These are phyloP conservation scores for Margaritispora aquatica DNA, from an alignment of 495 filamentous ascomycete genomes.

Conservation along the genomic window DNA sequence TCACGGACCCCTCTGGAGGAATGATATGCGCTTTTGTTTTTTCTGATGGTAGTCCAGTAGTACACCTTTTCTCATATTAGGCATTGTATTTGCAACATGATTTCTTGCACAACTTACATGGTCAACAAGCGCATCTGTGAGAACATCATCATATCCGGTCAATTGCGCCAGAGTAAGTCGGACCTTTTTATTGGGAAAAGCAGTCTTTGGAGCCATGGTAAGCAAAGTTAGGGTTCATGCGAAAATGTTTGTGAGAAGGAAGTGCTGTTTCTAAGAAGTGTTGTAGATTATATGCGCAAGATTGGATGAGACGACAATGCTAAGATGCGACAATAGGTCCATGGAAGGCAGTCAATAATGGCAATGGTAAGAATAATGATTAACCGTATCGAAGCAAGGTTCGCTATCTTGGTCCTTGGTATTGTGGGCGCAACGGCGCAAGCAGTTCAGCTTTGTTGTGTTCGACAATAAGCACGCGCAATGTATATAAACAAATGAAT, in stretches of 20 bases:
- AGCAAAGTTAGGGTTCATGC: slow-evolving; percentile 4
- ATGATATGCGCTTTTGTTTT: slow-evolving; percentile 84
- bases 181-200: slow-evolving; percentile 15
- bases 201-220: slow-evolving; percentile 15
- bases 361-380: neutral
- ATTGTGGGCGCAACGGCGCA: neutral
- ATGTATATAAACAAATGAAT: neutral
- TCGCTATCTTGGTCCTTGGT: neutral
- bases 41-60: slow-evolving; percentile 93
- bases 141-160: slow-evolving; percentile 88
- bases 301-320: neutral
- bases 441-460: neutral
- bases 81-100: neutral
- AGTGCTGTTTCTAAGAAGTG: slow-evolving; percentile 12
- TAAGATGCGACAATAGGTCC: neutral
- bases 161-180: slow-evolving; percentile 75
- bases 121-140: slow-evolving; percentile 93
- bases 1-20: slow-evolving; percentile 74
- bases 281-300: neutral
- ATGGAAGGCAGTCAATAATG: slow-evolving; percentile 8
- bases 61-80: slow-evolving; percentile 54
- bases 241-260: slow-evolving; percentile 6
- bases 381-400: neutral
- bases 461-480: neutral
- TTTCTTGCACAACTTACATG: slow-evolving; percentile 54